Evolutionary conservation across 2,329 filamentous ascomycete genomes (phyloP), one percentile per base, ranked within the genome.

Genomic region (Ambrosiella xylebori): DNA sequence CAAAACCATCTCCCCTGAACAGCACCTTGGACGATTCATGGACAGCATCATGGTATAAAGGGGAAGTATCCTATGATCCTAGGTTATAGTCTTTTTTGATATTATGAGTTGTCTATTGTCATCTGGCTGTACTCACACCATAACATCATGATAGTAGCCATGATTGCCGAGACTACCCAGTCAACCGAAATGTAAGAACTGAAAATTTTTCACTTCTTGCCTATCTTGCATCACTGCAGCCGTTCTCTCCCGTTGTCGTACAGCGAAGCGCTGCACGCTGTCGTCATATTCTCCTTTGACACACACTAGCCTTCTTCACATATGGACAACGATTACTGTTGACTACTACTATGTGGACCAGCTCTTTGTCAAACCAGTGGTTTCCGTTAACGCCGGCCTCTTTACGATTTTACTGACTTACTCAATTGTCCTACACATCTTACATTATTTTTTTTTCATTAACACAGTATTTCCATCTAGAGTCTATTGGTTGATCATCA

Each of bases 161-260:
- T 27, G 27, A 27, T 5, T 27, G 27, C 27, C 27, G 3, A 27
- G 27, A 27, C 3, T 12, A 49, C 45, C 9, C 35, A 51, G 19
- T 47, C 44, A 41, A 41, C 40, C 11, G 40, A 8, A 15, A 45
- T n/a, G 17, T 3, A 19, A 19, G 9, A 39, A 13, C n/a, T 57
- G 54, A 49, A 57, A 44, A 57, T 9, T 49, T 39, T 57, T 57
- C 54, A 50, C 54, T 50, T 57, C 44, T 44, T 40, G n/a, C 54
- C 44, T 51, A 35, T 51, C 47, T 51, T 7, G 47, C 8, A 19
- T 12, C 17, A n/a, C 11, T 51, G 19, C 47, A 51, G 47, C 12
- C 35, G 12, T 36, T 11, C 47, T 51, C 19, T 51, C 47, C 47
- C 47, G 17, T 51, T 11, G 8, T 19, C 35, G 15, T 51, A n/a